Conservation (phyloP, 345 rosid species). For the Anastatica hierochuntica region DNA sequence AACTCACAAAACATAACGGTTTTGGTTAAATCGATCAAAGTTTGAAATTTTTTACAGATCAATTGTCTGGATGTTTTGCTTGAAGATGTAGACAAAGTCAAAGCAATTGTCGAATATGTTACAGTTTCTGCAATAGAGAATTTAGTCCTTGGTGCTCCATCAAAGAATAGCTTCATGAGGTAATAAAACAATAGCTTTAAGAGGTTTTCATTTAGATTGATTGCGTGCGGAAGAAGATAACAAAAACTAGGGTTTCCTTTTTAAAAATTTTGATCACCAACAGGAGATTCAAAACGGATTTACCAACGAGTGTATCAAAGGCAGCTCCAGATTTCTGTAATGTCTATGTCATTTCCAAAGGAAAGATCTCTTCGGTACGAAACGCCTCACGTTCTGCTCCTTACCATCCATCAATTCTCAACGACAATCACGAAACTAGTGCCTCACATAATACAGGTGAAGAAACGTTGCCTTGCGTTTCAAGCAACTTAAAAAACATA, state of each 20-base stretch:
- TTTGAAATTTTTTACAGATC: conserved; percentile 30
- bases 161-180: conserved; percentile 66
- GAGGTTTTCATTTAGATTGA: not conserved
- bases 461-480: not conserved
- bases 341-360: conserved; percentile 79
- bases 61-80: conserved; percentile 50
- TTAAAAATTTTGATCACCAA: not conserved
- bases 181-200: no score
- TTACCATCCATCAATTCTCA: conserved; percentile 41
- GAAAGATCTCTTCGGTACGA: conserved; percentile 48
- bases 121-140: conserved; percentile 57
- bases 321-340: conserved; percentile 84
- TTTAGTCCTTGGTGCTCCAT: conserved; percentile 70
- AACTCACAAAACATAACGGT: no score
- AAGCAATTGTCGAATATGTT: conserved; percentile 70
- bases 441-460: no score
- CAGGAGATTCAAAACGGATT: conserved; percentile 63
- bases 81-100: conserved; percentile 55
- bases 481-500: conserved; percentile 3
- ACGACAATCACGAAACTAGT: no score
- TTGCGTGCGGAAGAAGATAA: conserved; percentile 7
- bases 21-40: not conserved
- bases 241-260: no score
- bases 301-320: conserved; percentile 52
- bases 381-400: conserved; percentile 61